Base-by-base conservation (phyloP, 129 eudicot genomes). In the Heracleum sosnowskyi region DNA sequence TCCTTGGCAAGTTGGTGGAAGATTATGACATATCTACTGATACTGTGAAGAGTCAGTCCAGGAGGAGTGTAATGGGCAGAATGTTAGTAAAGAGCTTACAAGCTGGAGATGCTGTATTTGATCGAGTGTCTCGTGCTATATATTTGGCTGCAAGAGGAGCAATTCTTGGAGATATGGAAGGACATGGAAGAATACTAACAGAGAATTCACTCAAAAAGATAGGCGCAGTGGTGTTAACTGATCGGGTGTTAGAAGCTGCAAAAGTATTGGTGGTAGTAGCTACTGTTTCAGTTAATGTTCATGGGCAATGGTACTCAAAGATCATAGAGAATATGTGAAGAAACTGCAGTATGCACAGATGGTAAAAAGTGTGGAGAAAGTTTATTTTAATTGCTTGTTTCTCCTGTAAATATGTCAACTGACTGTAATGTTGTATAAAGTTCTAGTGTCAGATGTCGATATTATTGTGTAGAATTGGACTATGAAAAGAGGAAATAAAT, bases 31-130 rank as follows among this genome's bases (percentile, higher is more conserved):
- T 69, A 33, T 64, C 77, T 7, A 76, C 78, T 15, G 88, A 84
- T 28, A 62, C 44, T 13, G 34, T 55, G 17, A 87, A 86, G 77
- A 77, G 79, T 0, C 86, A 85, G 41, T 81, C 96, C 10, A 78
- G 85, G 66, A 87, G 85, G 81, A 86, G 83, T 12, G 88, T 90
- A 12, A 89, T 90, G 86, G 89, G 88, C 1, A 84, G 92, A 70
- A 87, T 92, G 97, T 55, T 92, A 75, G 75, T 82, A 46, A 96
- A 90, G 82, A 92, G 97, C 72, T 86, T 96, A 57, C 91, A 90
- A 89, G 89, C 90, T 1, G 97, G 88, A 28, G 99, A 96, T 63
- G 72, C 93, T 12, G 80, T 96, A 41, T 96, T 90, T 81, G 41
- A 69, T 15, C 86, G 82, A 39, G 95, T 96, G 44, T 88, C 99